Evolutionary conservation across 1,139 yeast genomes (phyloP).

Genomic region (Petasospora fabianii): DNA sequence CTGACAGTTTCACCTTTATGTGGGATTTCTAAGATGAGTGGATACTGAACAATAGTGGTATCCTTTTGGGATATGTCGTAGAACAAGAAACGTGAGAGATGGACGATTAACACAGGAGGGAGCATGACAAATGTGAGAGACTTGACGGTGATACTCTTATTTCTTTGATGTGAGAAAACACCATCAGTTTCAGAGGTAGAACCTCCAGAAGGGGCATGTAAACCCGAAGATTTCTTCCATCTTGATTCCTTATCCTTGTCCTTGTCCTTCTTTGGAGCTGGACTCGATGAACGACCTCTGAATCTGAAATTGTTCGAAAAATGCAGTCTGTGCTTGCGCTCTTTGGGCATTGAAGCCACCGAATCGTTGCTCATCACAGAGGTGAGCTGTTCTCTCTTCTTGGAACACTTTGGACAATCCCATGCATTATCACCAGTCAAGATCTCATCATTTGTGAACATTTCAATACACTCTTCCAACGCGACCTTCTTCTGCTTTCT

Average conservation of each 20-base stretch:
- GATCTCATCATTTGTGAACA: constrained; percentile 66
- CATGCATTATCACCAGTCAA: constrained; percentile 73
- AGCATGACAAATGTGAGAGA: constrained; percentile 56
- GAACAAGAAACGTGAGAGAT: constrained; percentile 57
- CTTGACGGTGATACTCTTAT: constrained; percentile 40
- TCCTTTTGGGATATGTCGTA: constrained; percentile 55
- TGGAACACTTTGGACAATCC: constrained; percentile 70
- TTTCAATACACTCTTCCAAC: constrained; percentile 59
- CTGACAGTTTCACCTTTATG: constrained; percentile 39
- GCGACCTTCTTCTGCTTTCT: constrained; percentile 35
- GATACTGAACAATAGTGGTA: constrained; percentile 51
- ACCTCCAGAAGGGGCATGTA: background rate
- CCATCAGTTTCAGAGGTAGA: constrained; percentile 1
- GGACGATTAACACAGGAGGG: constrained; percentile 63
- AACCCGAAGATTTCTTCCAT: constrained; percentile 2
- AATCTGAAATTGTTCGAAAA: constrained; percentile 20
- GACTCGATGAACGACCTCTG: constrained; percentile 26
- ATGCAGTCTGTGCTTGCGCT: constrained; percentile 21
- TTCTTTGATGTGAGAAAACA: constrained; percentile 11
- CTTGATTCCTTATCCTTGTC: constrained; percentile 9
- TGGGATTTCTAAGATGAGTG: constrained; percentile 47
- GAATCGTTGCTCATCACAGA: background rate
- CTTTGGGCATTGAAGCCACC: constrained; percentile 11
- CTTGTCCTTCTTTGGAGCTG: constrained; percentile 28
- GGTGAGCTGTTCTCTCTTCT: constrained; percentile 16